Percentiles rank a stretch among this genome's conserved stretches.
Conservation (phyloP, 2,329 filamentous ascomycete genomes). For the Tolypocladium pustulatum region DNA sequence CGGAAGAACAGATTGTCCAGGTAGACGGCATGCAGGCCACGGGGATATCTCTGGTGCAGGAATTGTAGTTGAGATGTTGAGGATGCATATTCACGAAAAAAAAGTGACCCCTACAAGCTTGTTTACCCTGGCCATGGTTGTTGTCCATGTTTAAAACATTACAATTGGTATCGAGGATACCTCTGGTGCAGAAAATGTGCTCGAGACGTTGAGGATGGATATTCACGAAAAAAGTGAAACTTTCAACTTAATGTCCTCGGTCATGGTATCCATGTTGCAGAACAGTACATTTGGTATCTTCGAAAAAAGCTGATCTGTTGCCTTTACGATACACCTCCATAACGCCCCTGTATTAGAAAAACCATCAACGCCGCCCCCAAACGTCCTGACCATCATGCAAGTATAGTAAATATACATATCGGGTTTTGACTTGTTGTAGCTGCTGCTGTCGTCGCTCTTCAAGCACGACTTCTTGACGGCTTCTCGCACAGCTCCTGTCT, state of each 20-base stretch:
- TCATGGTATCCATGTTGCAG: not conserved
- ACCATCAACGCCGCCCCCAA: not conserved
- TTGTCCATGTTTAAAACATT: too few relatives aligned
- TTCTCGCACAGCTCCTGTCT: slow-evolving; percentile 30
- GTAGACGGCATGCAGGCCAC: not conserved
- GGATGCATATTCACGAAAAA: not conserved
- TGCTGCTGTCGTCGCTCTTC: not conserved
- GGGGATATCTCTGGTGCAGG: not conserved
- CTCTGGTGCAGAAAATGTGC: too few relatives aligned
- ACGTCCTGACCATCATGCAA: not conserved
- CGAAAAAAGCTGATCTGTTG: too few relatives aligned
- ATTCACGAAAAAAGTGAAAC: too few relatives aligned
- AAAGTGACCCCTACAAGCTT: too few relatives aligned
- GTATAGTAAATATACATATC: not conserved
- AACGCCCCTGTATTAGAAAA: not conserved
- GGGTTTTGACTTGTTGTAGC: not conserved
- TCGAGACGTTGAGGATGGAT: too few relatives aligned
- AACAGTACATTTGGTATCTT: not conserved
- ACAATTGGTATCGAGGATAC: too few relatives aligned
- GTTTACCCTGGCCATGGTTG: too few relatives aligned
- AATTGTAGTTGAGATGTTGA: not conserved
- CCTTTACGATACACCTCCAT: not conserved
- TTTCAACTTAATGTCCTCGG: too few relatives aligned
- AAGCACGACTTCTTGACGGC: not conserved
- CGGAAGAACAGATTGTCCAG: not conserved